Base-by-base conservation (phyloP, 768 basidiomycete genomes). In the Neoboletus brunneissimus region DNA sequence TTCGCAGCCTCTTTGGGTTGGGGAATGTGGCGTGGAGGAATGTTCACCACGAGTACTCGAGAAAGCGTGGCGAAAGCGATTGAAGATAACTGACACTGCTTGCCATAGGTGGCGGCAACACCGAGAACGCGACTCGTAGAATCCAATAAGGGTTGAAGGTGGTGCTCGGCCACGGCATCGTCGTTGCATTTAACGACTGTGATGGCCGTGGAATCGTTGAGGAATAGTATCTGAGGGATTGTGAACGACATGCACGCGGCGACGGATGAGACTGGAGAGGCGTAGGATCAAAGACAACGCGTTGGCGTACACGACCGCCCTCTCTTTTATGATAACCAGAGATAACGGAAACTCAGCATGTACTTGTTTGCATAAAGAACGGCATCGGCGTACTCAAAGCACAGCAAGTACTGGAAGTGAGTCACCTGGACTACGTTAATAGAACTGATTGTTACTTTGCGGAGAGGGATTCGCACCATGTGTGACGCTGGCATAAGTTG, bases 31-130 rank as follows among this genome's bases (percentile, higher is more conserved):
- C 62, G 32, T 37, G 60, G 41, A 7, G 67, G 54, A 7, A 78
- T 29, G 10, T 58, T 67, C 20, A 82, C 62, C 8, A 77, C 53
- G 0, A 84, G 65, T 1, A 72, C 74, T 0, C 58, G 63, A 0
- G 72, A 66, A 6, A 56, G 45, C 0, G 80, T 73, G 5, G 80
- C 67, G 38, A 83, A 69, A 0, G 79, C 78, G 2, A 83, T 61
- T 1, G 64, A 61, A 0, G 66, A 69, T 12, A 83, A 60, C 10
- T 62, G 57, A 34, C 73, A 73, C 7, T 69, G 66, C 0, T 69
- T 11, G 4, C 71, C 74, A 56, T 78, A 81, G 0, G 69, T 66
- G 0, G 80, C 76, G 9, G 82, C 74, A 5, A 83, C 55, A 5
- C 81, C 82, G 29, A 80, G 56, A 25, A 59, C 40, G 22, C 63